phyloP scores from a whole-genome alignment of 768 basidiomycete genomes.

The Psilocybe subaeruginosa region DNA sequence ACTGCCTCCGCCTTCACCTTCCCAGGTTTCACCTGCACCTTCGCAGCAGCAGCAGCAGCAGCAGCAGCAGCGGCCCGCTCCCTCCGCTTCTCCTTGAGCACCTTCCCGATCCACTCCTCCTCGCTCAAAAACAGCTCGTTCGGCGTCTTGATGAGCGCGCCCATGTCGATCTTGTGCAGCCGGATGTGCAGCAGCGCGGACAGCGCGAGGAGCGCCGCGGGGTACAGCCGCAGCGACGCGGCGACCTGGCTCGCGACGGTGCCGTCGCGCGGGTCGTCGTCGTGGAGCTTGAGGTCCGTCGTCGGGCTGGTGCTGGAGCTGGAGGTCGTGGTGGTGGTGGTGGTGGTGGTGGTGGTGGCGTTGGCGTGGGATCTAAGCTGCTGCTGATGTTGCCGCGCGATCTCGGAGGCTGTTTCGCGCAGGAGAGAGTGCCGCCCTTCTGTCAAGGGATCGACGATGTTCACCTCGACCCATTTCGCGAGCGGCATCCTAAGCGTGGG shows the following conservation, averaged over 20 bases:
- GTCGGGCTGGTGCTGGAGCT: not conserved
- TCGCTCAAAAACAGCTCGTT: constrained; percentile 53
- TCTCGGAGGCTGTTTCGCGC: constrained; percentile 38
- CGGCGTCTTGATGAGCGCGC: constrained; percentile 46
- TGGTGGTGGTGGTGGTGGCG: not conserved
- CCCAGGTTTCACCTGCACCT: not conserved
- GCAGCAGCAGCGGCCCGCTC: not conserved
- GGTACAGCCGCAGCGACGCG: constrained; percentile 45
- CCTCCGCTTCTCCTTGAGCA: constrained; percentile 36
- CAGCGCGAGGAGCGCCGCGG: constrained; percentile 42
- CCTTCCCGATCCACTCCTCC: constrained; percentile 54
- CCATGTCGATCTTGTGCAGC: constrained; percentile 57
- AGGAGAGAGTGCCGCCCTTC: constrained; percentile 49
- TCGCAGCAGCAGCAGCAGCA: too few species aligned
- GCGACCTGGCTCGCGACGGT: constrained; percentile 38
- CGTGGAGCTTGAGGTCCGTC: not conserved
- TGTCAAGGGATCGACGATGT: constrained; percentile 50
- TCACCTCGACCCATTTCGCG: constrained; percentile 42
- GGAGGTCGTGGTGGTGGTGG: not conserved
- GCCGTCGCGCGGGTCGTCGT: constrained; percentile 15
- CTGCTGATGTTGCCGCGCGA: constrained; percentile 10
- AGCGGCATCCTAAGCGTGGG: constrained; percentile 39
- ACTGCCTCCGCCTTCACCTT: not conserved
- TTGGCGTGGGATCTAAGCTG: constrained; percentile 3
- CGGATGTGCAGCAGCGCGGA: constrained; percentile 43